phyloP scores from a whole-genome alignment of 164 flowering plant genomes.

The Nymphaea colorata region DNA sequence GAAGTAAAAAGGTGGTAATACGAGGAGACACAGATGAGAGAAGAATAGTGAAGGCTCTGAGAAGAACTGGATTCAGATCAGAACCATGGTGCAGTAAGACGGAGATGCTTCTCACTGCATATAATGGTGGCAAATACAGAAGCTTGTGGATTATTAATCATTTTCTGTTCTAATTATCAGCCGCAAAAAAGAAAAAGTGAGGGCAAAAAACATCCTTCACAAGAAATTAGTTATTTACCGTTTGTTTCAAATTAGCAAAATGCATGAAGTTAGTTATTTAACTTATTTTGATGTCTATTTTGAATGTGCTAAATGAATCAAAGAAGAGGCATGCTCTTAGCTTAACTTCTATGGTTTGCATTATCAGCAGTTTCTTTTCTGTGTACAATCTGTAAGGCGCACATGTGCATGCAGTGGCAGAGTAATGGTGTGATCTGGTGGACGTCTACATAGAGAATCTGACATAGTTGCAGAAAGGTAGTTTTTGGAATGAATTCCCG shows the following conservation, averaged over 20 bases:
- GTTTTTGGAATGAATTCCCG: background rate
- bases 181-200: background rate
- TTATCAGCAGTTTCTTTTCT: background rate
- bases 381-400: background rate
- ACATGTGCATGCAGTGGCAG: background rate
- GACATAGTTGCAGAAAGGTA: background rate
- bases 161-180: background rate
- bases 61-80: slow-evolving; percentile 6
- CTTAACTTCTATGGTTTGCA: background rate
- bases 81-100: slow-evolving; percentile 6
- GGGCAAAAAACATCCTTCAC: background rate
- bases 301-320: background rate
- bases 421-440: background rate
- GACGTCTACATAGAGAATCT: background rate
- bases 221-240: too few relatives aligned
- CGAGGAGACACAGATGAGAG: slow-evolving; percentile 6
- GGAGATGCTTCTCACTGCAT: slow-evolving; percentile 3
- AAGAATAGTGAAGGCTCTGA: background rate
- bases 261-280: background rate
- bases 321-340: background rate
- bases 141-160: background rate
- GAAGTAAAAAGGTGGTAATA: slow-evolving; percentile 4
- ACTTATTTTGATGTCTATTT: background rate
- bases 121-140: slow-evolving; percentile 1
- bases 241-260: too few relatives aligned